Conservation (phyloP, 768 basidiomycete species). For the Sutorius australiensis region DNA sequence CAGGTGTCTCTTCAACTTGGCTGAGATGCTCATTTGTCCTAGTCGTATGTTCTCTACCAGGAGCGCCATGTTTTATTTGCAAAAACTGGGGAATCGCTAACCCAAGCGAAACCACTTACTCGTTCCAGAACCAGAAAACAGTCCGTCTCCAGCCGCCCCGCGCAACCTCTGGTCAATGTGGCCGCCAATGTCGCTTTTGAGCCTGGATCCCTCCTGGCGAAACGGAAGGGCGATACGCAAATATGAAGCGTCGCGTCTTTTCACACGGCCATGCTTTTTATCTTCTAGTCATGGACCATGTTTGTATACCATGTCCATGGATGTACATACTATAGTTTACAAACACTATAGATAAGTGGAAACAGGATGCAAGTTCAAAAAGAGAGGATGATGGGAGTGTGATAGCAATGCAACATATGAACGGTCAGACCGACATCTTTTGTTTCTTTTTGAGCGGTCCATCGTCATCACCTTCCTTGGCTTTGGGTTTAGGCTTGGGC, state of each 20-base stretch:
- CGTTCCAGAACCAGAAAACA: slow-evolving; percentile 38
- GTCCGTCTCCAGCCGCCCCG: slow-evolving; percentile 32
- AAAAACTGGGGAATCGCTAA: slow-evolving; percentile 19
- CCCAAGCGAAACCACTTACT: slow-evolving; percentile 33
- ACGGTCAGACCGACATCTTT: slow-evolving; percentile 46
- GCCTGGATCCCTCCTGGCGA: slow-evolving; percentile 70
- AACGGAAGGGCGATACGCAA: slow-evolving; percentile 37
- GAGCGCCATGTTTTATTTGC: slow-evolving; percentile 61
- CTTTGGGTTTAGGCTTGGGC: slow-evolving; percentile 39
- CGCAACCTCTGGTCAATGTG: slow-evolving; percentile 49
- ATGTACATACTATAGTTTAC: slow-evolving; percentile 25
- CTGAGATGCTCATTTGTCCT: slow-evolving; percentile 9
- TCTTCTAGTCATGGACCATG: slow-evolving; percentile 6
- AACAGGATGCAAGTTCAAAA: background rate
- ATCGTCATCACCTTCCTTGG: slow-evolving; percentile 36
- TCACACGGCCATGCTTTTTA: background rate
- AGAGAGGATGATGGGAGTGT: background rate
- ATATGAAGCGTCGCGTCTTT: background rate
- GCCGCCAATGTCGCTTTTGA: slow-evolving; percentile 53
- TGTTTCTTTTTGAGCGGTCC: slow-evolving; percentile 75
- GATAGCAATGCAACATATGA: background rate
- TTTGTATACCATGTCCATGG: slow-evolving; percentile 13
- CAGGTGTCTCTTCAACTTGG: background rate
- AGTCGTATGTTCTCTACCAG: slow-evolving; percentile 84
- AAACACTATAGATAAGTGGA: slow-evolving; percentile 13